Evolutionary conservation across 345 rosid genomes (phyloP), one percentile per base, ranked within the genome.

Genomic region (Rhizophora apiculata): DNA sequence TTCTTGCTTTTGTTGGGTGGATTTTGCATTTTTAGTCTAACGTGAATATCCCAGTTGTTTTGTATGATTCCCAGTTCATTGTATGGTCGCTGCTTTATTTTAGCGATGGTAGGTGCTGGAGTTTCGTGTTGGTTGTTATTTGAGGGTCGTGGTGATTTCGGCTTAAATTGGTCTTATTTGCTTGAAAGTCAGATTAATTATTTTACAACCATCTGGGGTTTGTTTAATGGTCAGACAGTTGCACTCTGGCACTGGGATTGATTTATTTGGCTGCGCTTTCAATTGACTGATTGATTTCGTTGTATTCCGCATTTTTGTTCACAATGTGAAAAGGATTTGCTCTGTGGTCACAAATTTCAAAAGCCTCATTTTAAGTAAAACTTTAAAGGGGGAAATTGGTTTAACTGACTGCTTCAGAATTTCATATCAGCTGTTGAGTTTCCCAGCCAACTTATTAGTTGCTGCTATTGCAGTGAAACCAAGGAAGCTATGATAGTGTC

Each of bases 151-250:
- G 37, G 43, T 73, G 56, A 27, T 62, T 53, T 53, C 36, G 56
- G 18, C 34, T 29, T 27, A 4, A 67, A 73, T 52, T 34, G 24
- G 22, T 55, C 9, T 71, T 3, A 43, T 36, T 21, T 72, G 75
- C 69, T 57, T 64, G 75, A 55, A 58, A 55, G 68, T 66, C 60
- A 11, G 62, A 62, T 67, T 59, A 54, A 48, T 57, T n/a, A 20
- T 61, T 53, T 55, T 54, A 61, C 24, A 34, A 34, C 37, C 46
- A 26, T 58, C 26, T 37, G n/a, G 49, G 62, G 68, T 56, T 21
- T 24, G 13, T 62, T 70, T 34, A 21, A 4, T 27, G 30, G 60
- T 56, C 29, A 27, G 27, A 22, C 16, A 24, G 29, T 27, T 56
- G 29, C 29, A 56, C 13, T 16, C 29, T 56, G 16, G 4, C 16